Evolutionary conservation across 2,329 filamentous ascomycete genomes (phyloP).

Genomic region (Ceratocystis colombiana): DNA sequence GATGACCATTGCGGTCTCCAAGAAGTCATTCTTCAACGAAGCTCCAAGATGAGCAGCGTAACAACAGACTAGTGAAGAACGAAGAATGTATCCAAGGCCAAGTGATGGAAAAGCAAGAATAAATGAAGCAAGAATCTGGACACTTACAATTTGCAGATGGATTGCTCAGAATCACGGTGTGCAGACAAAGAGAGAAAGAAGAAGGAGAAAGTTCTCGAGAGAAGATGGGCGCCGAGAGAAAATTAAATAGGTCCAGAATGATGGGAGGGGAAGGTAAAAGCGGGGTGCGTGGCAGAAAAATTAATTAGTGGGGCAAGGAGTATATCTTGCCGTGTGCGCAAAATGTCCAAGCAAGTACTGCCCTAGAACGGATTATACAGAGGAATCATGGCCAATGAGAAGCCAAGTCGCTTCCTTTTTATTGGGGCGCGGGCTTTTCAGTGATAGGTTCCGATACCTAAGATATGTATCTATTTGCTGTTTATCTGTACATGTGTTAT

Average conservation of each 20-base stretch:
- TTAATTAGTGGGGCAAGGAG: conserved; percentile 23
- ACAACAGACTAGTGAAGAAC: not conserved
- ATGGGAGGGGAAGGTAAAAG: conserved; percentile 23
- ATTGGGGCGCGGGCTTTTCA: conserved; percentile 5
- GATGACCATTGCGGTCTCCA: not conserved
- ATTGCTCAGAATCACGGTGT: conserved; percentile 26
- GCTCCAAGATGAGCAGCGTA: no score
- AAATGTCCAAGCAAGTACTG: conserved; percentile 17
- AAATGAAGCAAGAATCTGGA: not conserved
- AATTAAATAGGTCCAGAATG: conserved; percentile 23
- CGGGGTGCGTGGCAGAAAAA: conserved; percentile 26
- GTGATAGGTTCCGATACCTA: not conserved
- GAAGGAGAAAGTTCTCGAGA: conserved; percentile 25
- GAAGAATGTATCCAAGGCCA: not conserved
- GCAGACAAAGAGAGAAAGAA: conserved; percentile 26
- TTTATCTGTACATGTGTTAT: not conserved
- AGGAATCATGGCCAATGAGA: conserved; percentile 15
- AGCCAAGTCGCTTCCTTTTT: not conserved
- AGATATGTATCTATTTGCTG: not conserved
- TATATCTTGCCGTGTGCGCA: conserved; percentile 24
- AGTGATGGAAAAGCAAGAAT: not conserved
- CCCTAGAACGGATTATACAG: conserved; percentile 23
- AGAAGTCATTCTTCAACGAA: no score
- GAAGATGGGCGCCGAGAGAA: conserved; percentile 17
- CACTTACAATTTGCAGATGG: conserved; percentile 26